Base-by-base conservation (phyloP, 1,284 basidiomycete species). In the Tylopilus sp. region DNA sequence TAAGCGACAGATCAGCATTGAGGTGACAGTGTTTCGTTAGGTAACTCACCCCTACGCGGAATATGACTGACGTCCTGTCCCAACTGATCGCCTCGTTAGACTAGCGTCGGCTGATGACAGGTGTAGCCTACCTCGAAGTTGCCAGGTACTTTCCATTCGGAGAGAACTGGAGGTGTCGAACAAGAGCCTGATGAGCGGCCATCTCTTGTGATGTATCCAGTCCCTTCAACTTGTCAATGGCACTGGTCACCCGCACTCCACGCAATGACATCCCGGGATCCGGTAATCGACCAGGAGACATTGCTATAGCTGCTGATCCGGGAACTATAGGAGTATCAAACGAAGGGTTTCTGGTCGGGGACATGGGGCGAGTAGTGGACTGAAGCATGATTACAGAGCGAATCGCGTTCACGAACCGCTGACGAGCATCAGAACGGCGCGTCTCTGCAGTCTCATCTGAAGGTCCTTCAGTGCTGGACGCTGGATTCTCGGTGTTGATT, bases 51-150 rank as follows among this genome's bases (percentile, higher is more conserved):
- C 80, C 84, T 22, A 90, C 84, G 54, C 77, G 80, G 71, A 88
- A 90, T 43, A 91, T 83, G 22, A 86, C 76, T 1, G 85, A 85
- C 1, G 88, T 90, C 54, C 83, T 74, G 65, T 91, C 88, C 89
- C 88, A 91, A 60, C 87, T 89, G 20, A 43, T 52, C 20, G 40
- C 55, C 29, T 25, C 45, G 49, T 61, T 29, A 66, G 57, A 32
- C 20, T 24, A 26, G 8, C 17, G 52, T 37, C 7, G 19, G 28
- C 20, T 28, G 11, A 24, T 24, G 50, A 44, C 31, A 20, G 20
- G 20, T 15, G 10, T 20, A 15, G 36, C 57, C 20, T 26, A 61
- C 69, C 69, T 73, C 13, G 71, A 74, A 14, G 74, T 74, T 10
- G 72, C 72, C 52, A 74, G 45, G 50, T 69, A 74, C 50, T 66